Evolutionary conservation across 2,329 filamentous ascomycete genomes (phyloP), one percentile per base, ranked within the genome.

Genomic region (Paraconiothyrium sp.): DNA sequence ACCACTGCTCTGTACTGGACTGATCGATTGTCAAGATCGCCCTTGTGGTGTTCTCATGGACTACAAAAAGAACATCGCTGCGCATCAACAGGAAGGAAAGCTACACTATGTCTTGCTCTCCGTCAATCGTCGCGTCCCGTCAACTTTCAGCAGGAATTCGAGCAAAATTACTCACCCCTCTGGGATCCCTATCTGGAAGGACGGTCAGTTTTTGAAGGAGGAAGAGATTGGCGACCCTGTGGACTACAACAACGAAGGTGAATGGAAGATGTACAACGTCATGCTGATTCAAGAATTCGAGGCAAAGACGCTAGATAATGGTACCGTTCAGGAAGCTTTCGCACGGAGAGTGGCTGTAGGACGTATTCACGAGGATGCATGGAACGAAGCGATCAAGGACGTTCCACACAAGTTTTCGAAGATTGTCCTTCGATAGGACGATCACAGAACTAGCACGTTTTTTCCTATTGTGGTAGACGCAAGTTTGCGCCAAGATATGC

Each of bases 261-360:
- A 70, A 22, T 77, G 74, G 74, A 72, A 69, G 41, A 69, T 76
- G 73, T 58, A 75, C 6, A 77, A 76, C 58, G 72, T 76, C 7
- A 70, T 77, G 68, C 54, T 77, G 41, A 69, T 77, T 9, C 67
- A 71, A 47, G 75, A 72, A 72, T 66, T 57, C 10, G n/a, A 48
- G 39, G 54, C 24, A 20, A 20, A 48, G 7, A 39, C 39, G 4
- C 11, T 50, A 4, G 48, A 69, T 24, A 70, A 68, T 8, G 39
- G 41, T 13, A 14, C 52, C 39, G 16, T 55, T 34, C 52, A 56
- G 9, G 67, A 64, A 16, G 41, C 48, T 3, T 47, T 62, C 37
- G 70, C 72, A 2, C 71, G 75, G 55, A 58, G 75, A 10, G 70
- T 76, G 2, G 74, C 73, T 9, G 62, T 77, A 44, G 75, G 65